Evolutionary conservation across 2,329 filamentous ascomycete species (phyloP).

Genomic region (Dothideomycetes sp.): DNA sequence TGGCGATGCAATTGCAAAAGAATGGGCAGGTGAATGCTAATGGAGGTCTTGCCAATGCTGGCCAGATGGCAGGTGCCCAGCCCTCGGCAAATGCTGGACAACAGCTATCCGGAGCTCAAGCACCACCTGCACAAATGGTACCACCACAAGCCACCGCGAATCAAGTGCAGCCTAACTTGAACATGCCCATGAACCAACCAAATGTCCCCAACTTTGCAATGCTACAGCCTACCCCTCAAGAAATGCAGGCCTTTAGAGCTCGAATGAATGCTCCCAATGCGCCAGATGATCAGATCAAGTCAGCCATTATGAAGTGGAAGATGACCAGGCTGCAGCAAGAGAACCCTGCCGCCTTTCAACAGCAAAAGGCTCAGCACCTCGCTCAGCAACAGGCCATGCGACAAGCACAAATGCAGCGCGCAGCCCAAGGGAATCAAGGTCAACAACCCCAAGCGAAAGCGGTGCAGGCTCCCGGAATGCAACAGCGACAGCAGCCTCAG

Average conservation of each 20-base stretch:
- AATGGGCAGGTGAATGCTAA: background rate
- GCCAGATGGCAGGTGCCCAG: background rate
- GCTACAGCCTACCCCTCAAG: constrained; percentile 26
- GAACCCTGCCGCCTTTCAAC: constrained; percentile 3
- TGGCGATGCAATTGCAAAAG: background rate
- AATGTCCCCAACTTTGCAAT: constrained; percentile 10
- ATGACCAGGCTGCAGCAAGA: constrained; percentile 10
- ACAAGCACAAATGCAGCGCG: constrained; percentile 18
- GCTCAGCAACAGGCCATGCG: constrained; percentile 15
- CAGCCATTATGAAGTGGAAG: constrained; percentile 16
- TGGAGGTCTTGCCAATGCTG: background rate
- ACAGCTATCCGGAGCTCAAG: constrained; percentile 14
- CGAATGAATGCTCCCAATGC: constrained; percentile 10
- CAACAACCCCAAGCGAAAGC: constrained; percentile 19
- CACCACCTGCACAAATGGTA: constrained; percentile 30
- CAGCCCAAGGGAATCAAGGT: no score
- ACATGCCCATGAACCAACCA: background rate
- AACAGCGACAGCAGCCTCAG: constrained; percentile 13
- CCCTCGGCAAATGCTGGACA: background rate
- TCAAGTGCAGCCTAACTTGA: constrained; percentile 13
- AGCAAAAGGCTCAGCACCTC: background rate
- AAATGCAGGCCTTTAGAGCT: constrained; percentile 27
- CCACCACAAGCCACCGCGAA: constrained; percentile 16
- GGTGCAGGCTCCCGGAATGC: constrained; percentile 17
- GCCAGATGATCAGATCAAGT: constrained; percentile 32